Base-by-base conservation (phyloP, 2,329 filamentous ascomycete species). In the Cercospora citrullina region DNA sequence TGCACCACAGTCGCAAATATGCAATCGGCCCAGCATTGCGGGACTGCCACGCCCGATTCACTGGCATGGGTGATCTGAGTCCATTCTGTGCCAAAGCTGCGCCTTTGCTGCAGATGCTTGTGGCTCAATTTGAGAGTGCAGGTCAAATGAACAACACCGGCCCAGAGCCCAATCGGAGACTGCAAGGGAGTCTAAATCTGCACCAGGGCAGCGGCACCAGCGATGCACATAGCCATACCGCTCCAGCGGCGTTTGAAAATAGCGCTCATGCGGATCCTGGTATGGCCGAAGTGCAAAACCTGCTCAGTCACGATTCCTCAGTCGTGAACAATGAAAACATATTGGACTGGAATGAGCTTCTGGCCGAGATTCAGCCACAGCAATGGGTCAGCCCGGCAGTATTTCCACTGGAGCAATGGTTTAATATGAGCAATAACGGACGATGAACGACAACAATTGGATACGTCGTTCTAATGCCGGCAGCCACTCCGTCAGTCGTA, bases 81-180 rank as follows among this genome's bases (percentile, higher is more conserved):
- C 31, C 33, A 16, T 42, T 61, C 31, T 61, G 59, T 42, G 59
- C 33, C 21, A 61, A 61, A 45, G 59, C 59, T 61, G 59, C 21
- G 18, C 33, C 59, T 4, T 30, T 58, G 16, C 55, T 33, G 28
- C 55, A 58, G 55, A 58, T n/a, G 28, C 16, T 58, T 2, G 55
- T 58, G 4, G 8, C 14, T 7, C 26, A 58, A 33, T 21, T 59
- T 12, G 28, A 59, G 55, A 59, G 5, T 8, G 8, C 55, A 18
- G 5, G 55, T 21, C 21, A 59, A 9, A 31, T 3, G 16, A 36
- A 18, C 23, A 23, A 55, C 12, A 12, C n/a, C 4, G n/a, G 9
- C 55, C 8, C 31, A 14, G 30, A 16, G 2, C 2, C 21, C 36
- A 4, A 5, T n/a, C 16, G 30, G 10, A 31, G 31, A 14, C n/a